Base-by-base conservation (phyloP, 2,329 filamentous ascomycete genomes). In the Alternaria ventricosa region DNA sequence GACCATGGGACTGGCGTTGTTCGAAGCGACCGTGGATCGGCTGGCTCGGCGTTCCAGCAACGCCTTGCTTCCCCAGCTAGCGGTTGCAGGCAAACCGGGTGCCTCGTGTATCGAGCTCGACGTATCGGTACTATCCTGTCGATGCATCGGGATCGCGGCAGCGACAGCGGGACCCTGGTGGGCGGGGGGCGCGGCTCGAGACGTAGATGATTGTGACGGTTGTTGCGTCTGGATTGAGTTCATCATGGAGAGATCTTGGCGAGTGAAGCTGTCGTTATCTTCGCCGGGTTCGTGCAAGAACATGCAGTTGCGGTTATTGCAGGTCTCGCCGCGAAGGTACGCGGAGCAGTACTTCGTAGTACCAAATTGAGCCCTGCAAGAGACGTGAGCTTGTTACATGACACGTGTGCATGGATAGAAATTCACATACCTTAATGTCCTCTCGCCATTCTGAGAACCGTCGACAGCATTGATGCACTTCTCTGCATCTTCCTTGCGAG, bases 291-390 rank as follows among this genome's bases (percentile, higher is more conserved):
- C 96, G 76, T 99, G 96, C 55, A 99, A 82, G 80, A 99, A 99
- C 88, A 97, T 99, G 84, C 96, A 99, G 67, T 96, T 95, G 55
- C 94, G 90, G 75, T 99, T 99, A 60, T 92, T 94, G 81, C 96
- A 99, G 69, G 90, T 91, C 80, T 99, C 96, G 70, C 96, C 94
- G 61, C 96, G 92, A 18, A 99, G 86, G 85, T 96, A 99, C 5
- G 96, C 95, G 0, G 96, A 99, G 80, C 96, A 99, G 80, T 99
- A 99, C 79, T 99, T 99, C 5, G 96, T 99, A 0, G 96, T 99
- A 23, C 96, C 96, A 69, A 90, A 90, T 77, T 91, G 89, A 12
- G 89, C 89, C 71, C 89, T 88, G 61, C 47, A 57, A 27, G 18
- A 45, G 3, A 28, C 15, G 60, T 77, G 10, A 78, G 73, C 61